phyloP scores from a whole-genome alignment of 768 basidiomycete genomes.

The Jaapia argillacea region DNA sequence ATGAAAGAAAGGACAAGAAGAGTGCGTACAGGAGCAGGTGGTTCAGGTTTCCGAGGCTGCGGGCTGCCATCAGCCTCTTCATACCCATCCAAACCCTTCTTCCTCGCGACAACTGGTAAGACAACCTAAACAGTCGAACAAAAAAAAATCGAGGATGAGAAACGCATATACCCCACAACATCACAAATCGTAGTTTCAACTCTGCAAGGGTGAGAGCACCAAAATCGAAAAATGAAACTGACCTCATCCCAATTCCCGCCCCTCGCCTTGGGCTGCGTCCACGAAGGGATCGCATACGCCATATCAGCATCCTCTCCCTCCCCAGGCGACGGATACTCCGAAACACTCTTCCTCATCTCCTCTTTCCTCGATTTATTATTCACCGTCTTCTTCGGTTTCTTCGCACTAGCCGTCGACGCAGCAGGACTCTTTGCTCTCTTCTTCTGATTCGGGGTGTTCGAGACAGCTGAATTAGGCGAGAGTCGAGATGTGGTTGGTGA shows the following conservation, averaged over 20 bases:
- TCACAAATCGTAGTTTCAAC: conserved; percentile 6
- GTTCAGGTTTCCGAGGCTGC: conserved; percentile 16
- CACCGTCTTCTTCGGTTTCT: conserved; percentile 27
- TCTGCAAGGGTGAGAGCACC: no score
- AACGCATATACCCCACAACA: not conserved
- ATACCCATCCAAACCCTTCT: conserved; percentile 69
- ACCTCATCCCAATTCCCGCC: conserved; percentile 84
- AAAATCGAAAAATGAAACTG: conserved; percentile 16
- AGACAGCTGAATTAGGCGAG: conserved; percentile 6
- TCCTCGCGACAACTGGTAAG: conserved; percentile 74
- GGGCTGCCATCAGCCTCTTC: conserved; percentile 62
- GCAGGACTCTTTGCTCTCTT: conserved; percentile 39
- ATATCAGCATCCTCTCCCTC: conserved; percentile 43
- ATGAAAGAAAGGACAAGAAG: conserved; percentile 2
- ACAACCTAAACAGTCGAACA: conserved; percentile 44
- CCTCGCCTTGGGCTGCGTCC: conserved; percentile 64
- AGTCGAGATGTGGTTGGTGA: conserved; percentile 9
- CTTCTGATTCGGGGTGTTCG: conserved; percentile 18
- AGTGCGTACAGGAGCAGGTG: not conserved
- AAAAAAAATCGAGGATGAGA: conserved; percentile 2
- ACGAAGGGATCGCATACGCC: conserved; percentile 70
- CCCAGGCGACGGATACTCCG: conserved; percentile 54
- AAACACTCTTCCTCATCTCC: conserved; percentile 45
- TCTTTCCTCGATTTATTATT: conserved; percentile 32
- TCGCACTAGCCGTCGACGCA: conserved; percentile 27